Conservation (phyloP, 2,329 filamentous ascomycete genomes). For the Claviceps monticola region DNA sequence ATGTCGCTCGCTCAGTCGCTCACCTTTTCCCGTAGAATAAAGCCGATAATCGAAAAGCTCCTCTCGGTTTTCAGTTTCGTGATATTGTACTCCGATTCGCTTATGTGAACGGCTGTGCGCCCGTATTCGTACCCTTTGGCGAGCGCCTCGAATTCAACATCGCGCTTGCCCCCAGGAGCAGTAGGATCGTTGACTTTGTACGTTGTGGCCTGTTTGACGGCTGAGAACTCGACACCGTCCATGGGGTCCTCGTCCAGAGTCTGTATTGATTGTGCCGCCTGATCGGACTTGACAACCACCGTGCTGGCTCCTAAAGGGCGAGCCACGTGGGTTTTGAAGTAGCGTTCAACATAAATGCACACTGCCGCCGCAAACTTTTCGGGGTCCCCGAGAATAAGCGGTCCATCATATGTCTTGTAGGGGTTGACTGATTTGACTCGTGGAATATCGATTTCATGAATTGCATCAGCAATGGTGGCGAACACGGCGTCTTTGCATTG, state of each 20-base stretch:
- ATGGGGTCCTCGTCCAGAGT: constrained; percentile 33
- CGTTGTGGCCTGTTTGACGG: constrained; percentile 61
- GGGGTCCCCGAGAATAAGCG: constrained; percentile 66
- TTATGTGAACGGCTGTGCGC: constrained; percentile 79
- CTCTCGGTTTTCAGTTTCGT: constrained; percentile 72
- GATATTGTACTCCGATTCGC: constrained; percentile 71
- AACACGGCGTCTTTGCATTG: constrained; percentile 55
- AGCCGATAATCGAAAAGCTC: constrained; percentile 72
- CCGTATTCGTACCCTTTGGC: constrained; percentile 95
- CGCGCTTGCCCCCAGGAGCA: constrained; percentile 63
- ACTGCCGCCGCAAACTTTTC: constrained; percentile 60
- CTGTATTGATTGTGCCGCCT: constrained; percentile 35
- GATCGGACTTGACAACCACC: constrained; percentile 48
- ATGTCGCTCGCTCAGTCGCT: constrained; percentile 11
- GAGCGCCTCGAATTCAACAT: constrained; percentile 69
- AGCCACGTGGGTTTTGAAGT: constrained; percentile 72
- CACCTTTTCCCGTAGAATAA: constrained; percentile 61
- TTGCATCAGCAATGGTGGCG: constrained; percentile 76
- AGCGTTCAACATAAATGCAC: constrained; percentile 77
- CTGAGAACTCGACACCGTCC: constrained; percentile 44
- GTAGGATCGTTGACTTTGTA: constrained; percentile 70
- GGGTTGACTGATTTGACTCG: constrained; percentile 63
- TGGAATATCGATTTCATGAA: constrained; percentile 66
- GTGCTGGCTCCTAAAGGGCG: constrained; percentile 62
- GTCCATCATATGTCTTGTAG: constrained; percentile 65